Conservation (phyloP, 2,329 filamentous ascomycete species). For the Diaporthe longicolla region DNA sequence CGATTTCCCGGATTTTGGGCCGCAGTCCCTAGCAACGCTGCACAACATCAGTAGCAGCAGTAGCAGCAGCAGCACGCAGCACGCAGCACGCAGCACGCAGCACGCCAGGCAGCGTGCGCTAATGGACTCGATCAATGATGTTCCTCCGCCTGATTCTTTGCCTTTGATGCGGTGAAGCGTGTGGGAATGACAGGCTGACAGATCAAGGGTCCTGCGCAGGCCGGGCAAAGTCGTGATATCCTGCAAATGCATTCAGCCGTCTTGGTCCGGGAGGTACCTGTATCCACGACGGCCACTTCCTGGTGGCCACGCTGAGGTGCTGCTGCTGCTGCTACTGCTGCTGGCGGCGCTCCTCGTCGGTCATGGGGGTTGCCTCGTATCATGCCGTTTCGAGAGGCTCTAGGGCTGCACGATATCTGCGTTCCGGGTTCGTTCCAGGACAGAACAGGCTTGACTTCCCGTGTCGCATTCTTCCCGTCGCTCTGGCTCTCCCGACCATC, state of each 20-base stretch:
- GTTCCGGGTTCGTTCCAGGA: neutral
- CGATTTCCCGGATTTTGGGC: conserved; percentile 27
- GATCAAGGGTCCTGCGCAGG: conserved; percentile 23
- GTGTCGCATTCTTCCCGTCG: conserved; percentile 14
- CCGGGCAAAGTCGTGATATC: conserved; percentile 27
- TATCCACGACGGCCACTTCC: conserved; percentile 9
- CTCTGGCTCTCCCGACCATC: conserved; percentile 37
- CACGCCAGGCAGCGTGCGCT: conserved; percentile 10
- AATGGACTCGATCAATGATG: conserved; percentile 28
- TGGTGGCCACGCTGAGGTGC: neutral
- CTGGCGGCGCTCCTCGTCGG: neutral
- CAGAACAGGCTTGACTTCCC: neutral
- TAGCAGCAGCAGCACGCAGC: neutral
- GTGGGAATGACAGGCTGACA: conserved; percentile 20
- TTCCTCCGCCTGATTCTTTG: neutral
- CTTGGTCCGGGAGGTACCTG: conserved; percentile 20
- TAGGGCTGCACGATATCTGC: conserved; percentile 13
- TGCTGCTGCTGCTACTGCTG: neutral
- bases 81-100: neutral
- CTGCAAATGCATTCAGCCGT: conserved; percentile 21
- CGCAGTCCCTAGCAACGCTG: conserved; percentile 17
- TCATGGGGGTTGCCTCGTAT: conserved; percentile 34
- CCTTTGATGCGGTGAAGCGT: conserved; percentile 32
- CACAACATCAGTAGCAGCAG: conserved; percentile 33
- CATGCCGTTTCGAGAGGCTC: conserved; percentile 13